These are phyloP conservation scores for Beauveria bassiana DNA, from an alignment of 2,329 filamentous ascomycete species.

Conservation along the genomic window DNA sequence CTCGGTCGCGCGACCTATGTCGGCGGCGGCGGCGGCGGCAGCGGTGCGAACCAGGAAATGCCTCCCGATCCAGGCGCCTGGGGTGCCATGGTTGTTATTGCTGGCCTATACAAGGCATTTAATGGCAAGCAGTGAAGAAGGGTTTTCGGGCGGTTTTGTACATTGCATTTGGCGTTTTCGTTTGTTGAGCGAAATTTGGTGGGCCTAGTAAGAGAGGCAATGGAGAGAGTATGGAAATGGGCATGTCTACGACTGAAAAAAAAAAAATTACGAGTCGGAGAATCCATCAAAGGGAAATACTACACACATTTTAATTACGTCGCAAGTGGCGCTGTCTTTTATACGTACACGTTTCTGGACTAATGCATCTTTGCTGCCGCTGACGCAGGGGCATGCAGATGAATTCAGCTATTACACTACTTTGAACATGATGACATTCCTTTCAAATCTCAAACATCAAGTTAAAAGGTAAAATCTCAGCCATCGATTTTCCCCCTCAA, in stretches of 20 bases:
- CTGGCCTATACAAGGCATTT: constrained; percentile 27
- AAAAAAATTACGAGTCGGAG: not conserved
- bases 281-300: not conserved
- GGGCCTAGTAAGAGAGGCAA: not conserved
- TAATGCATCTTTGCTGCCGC: too few species aligned
- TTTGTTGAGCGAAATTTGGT: not conserved
- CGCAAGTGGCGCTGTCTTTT: too few species aligned
- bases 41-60: constrained; percentile 42
- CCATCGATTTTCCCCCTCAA: not conserved
- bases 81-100: constrained; percentile 53
- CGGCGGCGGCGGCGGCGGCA: constrained; percentile 54
- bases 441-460: too few species aligned
- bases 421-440: too few species aligned
- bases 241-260: not conserved
- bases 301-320: too few species aligned
- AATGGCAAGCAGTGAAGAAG: not conserved
- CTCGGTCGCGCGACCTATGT: constrained; percentile 64
- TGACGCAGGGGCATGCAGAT: too few species aligned
- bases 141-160: not conserved
- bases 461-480: too few species aligned
- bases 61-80: constrained; percentile 65
- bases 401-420: too few species aligned
- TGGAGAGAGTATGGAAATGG: not conserved
- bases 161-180: not conserved
- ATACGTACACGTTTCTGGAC: too few species aligned